Conservation (phyloP, 805 yeast genomes). For the Candida lessepsii region DNA sequence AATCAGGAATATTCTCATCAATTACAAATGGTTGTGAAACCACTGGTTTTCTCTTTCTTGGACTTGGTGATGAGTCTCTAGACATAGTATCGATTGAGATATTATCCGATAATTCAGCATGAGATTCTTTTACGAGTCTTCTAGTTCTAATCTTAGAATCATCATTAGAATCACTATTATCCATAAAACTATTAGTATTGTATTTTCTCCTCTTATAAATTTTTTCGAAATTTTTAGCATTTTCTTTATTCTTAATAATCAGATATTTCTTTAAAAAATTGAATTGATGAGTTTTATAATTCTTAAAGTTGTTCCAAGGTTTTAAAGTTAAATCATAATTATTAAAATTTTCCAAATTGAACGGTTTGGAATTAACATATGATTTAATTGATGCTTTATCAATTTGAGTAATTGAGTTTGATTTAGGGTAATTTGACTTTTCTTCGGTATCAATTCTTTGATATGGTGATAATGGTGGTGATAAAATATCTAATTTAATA, state of each 20-base stretch:
- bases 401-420: slow-evolving; percentile 3
- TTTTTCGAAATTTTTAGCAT: slow-evolving; percentile 20
- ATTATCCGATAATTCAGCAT: slow-evolving; percentile 11
- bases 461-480: slow-evolving; percentile 48
- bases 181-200: slow-evolving; percentile 15
- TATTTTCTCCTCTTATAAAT: slow-evolving; percentile 18
- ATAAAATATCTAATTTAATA: slow-evolving; percentile 30
- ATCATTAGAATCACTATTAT: slow-evolving; percentile 20
- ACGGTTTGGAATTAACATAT: slow-evolving; percentile 26
- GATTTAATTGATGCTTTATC: slow-evolving; percentile 10
- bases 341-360: slow-evolving; percentile 49
- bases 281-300: slow-evolving; percentile 49
- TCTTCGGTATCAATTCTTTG: slow-evolving; percentile 20
- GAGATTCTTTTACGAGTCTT: slow-evolving; percentile 41
- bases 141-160: slow-evolving; percentile 54
- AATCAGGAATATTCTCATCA: slow-evolving; percentile 77
- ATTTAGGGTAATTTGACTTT: background rate
- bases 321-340: slow-evolving; percentile 48
- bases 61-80: slow-evolving; percentile 29
- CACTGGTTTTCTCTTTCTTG: slow-evolving; percentile 40
- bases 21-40: slow-evolving; percentile 48
- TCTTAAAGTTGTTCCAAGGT: slow-evolving; percentile 48
- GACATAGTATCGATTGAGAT: slow-evolving; percentile 1
- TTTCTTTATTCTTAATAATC: slow-evolving; percentile 22
- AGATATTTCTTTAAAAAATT: slow-evolving; percentile 54